Evolutionary conservation across 805 yeast species (phyloP), one percentile per base, ranked within the genome.

Genomic region (Torulaspora quercuum): DNA sequence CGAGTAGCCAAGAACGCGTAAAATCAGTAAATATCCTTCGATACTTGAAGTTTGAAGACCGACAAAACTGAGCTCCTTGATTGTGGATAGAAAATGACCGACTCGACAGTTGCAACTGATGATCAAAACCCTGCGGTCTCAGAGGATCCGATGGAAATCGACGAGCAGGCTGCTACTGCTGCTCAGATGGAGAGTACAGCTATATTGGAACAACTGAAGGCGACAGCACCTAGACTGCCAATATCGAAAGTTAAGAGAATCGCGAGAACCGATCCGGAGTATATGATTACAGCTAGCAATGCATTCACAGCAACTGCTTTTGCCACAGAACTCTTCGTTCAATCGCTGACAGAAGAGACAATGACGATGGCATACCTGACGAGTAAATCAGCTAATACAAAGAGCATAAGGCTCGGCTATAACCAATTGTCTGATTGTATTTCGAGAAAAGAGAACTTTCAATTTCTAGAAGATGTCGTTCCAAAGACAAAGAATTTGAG

Each of bases 241-340:
- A 39, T 53, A 15, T 45, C 57, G 1, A 53, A 52, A 30, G 44
- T 51, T 19, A 53, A 52, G 38, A 46, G 41, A 28, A 46, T 53
- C n/a, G 56, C 56, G 19, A 45, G 43, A 18, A 42, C 48, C 10
- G 59, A 53, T 28, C 52, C 52, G 6, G 55, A 52, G 12, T 45
- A 49, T 29, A 37, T 43, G 7, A 24, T 50, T n/a, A 51, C 55
- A 5, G 39, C 55, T 9, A 49, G 53, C 11, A 42, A 47, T 22
- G 59, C 59, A 2, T 42, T 43, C 15, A 49, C 49, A 4, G 55
- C 54, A 3, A 42, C 48, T 5, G 57, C 57, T 4, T 51, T 53
- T 30, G 52, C 57, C 3, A 50, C 57, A 1, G 57, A 53, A 33
- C 35, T 53, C 13, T 53, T 53, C 30, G 44, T 53, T 4, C 54